Evolutionary conservation across 2,329 filamentous ascomycete species (phyloP), one percentile per base, ranked within the genome.

Genomic region (Eurotiales sp.): DNA sequence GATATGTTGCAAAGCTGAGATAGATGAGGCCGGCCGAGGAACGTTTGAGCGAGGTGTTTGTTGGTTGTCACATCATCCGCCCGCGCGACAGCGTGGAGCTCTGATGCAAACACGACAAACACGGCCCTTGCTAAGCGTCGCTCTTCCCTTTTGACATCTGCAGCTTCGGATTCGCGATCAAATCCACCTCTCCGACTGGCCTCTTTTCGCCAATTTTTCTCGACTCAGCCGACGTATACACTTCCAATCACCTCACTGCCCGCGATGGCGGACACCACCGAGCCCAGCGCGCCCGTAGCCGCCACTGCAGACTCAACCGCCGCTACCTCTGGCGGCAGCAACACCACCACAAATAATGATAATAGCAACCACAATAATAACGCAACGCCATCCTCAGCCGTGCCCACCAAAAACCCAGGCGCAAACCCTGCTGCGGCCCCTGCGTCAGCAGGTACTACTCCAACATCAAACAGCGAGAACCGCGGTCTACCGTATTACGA

Each of bases 401-500:
- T 3, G 17, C 40, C 47, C 1, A 32, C 34, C 5, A 53, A 53
- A 30, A 45, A 30, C n/a, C 51, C 50, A 22, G 45, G 49, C 42
- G 46, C 49, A 17, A 49, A 48, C 15, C 50, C 48, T 14, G 42
- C 46, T 14, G 42, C 49, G 11, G n/a, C 46, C 5, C 48, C 59
- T 14, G 54, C 60, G 7, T 23, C 48, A 29, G 32, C 34, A 14
- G 45, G 34, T 12, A 40, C 50, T 7, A 61, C 67, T 25, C n/a
- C 41, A 43, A 25, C 30, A 23, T 7, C 51, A 39, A 43, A 46
- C 25, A 61, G 62, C 51, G 59, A 62, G 6, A 72, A 67, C 55
- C 72, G 74, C 53, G 75, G 75, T 22, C 59, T 77, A 46, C 84
- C 85, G 15, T 89, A 86, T 71, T 90, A 90, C 68, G 86, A 90